Base-by-base conservation (phyloP, 306 rosid species). In the Lupinus albus region DNA sequence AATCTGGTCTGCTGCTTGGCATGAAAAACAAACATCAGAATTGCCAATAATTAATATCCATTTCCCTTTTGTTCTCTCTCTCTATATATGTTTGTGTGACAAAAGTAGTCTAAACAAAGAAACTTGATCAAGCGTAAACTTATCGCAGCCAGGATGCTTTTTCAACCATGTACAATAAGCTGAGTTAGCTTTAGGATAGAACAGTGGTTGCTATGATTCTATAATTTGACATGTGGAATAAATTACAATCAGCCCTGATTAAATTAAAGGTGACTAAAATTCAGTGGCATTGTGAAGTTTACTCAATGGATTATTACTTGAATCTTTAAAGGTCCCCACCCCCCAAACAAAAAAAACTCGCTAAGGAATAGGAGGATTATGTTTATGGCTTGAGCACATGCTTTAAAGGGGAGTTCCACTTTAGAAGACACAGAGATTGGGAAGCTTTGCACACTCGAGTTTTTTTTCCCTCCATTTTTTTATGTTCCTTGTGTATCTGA, bases 1-100 rank as follows among this genome's bases (percentile, higher is more conserved):
- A 86, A 80, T 93, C 97, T 3, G 98, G 98, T 76, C 98, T 87
- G 83, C 98, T 93, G 97, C 87, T 86, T 75, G 68, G 76, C 78
- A 89, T 70, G 68, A 71, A 76, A 81, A 77, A 60, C 54, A 66
- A 33, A 49, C 46, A 61, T 74, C 47, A 78, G 67, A 35, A 65
- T 74, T 17, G 33, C 38, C 30, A 11, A 58, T 10, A 25, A 67
- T 8, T 42, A 65, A 66, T 64, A 64, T 50, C 38, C 49, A 57
- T 38, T 49, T 56, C 46, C 63, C 30, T 63, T 33, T 11, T 61
- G 36, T 48, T 28, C 45, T 63, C 28, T 76, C 38, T 46, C 0
- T 76, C 17, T 39, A 2, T 33, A 0, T 39, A 16, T 61, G 7
- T 76, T 16, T 42, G 9, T 61, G 7, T 76, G 45, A 42, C 35